Base-by-base conservation (phyloP, 768 basidiomycete genomes). In the Tylopilus sp. region DNA sequence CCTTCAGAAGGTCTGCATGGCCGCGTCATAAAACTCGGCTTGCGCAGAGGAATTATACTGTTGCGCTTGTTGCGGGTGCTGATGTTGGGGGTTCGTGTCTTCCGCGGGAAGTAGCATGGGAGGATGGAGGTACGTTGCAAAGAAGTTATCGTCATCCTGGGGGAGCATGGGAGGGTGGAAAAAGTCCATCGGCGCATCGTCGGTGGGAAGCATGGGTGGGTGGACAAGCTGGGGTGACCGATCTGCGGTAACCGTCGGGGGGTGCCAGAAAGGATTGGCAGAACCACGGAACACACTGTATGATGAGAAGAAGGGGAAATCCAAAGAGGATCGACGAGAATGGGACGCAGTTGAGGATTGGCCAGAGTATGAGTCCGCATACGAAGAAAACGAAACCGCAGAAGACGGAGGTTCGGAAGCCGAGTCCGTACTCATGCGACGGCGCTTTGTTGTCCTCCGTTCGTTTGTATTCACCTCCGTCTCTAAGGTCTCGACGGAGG, bases 131-230 rank as follows among this genome's bases (percentile, higher is more conserved):
- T 80, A 80, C 13, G 75, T 67, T 4, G 75, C 73, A 50, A 79
- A 79, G 38, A 88, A 67, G 51, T 72, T 76, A 20, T 86, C 85
- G 44, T 88, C 87, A 40, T 87, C 86, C 21, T 76, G 75, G n/a
- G 78, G 71, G 43, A 78, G 69, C 75, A 81, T 65, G 9, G 81
- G 80, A 26, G 79, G 79, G 50, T 88, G 86, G 6, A 88, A 71
- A 56, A 80, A 89, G 57, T 88, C 86, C 83, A 87, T 86, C 17
- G 81, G 79, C 18, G 79, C 78, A 49, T 88, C 85, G 30, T 82
- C 82, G 5, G 70, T 50, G 0, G 80, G 79, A 3, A 85, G 73
- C 85, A 87, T 85, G 3, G 85, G 83, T 9, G 87, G 86, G 53
- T 89, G 87, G 55, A 83, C 75, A 36, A 81, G 64, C 18, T 77